Evolutionary conservation across 139 green algal genomes (phyloP), one percentile per base, ranked within the genome.

Genomic region (Micractinium sp.): DNA sequence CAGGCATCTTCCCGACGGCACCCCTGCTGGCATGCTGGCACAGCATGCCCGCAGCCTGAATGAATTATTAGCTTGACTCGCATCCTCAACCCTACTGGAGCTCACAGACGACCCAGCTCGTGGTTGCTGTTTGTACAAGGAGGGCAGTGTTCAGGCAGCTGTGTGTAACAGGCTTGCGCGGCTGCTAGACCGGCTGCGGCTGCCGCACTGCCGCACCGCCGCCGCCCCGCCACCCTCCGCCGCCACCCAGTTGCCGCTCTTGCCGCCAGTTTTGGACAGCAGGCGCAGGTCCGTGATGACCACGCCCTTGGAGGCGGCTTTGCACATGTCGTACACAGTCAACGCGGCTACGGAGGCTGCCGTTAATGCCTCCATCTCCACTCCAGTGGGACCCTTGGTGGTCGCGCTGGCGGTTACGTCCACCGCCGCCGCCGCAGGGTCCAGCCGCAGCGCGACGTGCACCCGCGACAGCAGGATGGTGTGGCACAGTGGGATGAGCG

Each of bases 241-340:
- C n/a, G 81, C 89, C 63, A 7, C 60, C 53, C 86, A 98, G 25
- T 94, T 86, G 3, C 97, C 97, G 85, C 94, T 97, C 71, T 96
- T 96, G 16, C 97, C 97, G 0, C 97, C 97, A 0, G 53, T 91
- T 90, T 99, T 99, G 47, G 73, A 73, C 25, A 97, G 92, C 85
- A 99, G 93, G 41, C 81, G 89, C 15, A 99, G n/a, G 31, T 96
- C 92, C 14, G 78, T 94, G 53, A 99, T 96, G 3, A 90, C 81
- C 22, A 97, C 96, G 41, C 91, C 93, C 88, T 97, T 98, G 60
- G 85, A 93, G 31, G 96, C 94, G 13, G 94, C 97, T 91, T 99
- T 99, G 90, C 94, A 97, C 98, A 99, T 99, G 94, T 99, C 98
- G 86, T 99, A 99, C 82, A 99, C 95, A 13, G 95, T 99, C 36